A percentile compares a stretch with the other conserved stretches of the same genome.
Conservation (phyloP, 2,329 filamentous ascomycete genomes). For the Fusarium sp. region DNA sequence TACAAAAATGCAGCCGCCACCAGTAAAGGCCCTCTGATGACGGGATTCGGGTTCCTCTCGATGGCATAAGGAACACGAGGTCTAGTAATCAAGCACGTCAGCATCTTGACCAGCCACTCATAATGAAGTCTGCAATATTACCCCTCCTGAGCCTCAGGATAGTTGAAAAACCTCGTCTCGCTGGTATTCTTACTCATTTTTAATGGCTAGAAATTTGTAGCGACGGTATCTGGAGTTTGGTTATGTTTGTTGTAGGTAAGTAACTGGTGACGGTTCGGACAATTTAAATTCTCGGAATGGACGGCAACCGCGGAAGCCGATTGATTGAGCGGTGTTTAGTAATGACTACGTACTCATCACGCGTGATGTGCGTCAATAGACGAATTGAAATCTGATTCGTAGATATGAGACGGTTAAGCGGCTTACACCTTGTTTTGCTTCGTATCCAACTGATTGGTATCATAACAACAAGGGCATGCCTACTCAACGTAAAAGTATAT, state of each 20-base stretch:
- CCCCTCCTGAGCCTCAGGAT: conserved; percentile 38
- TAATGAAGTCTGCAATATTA: conserved; percentile 1
- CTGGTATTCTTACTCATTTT: conserved; percentile 14
- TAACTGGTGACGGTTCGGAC: not conserved
- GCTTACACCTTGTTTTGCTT: not conserved
- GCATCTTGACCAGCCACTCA: conserved; percentile 8
- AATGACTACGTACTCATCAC: conserved; percentile 25
- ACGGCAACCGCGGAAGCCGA: conserved; percentile 33
- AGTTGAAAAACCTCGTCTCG: conserved; percentile 37
- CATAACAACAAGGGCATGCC: too few relatives aligned
- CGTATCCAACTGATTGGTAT: not conserved
- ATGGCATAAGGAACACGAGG: conserved; percentile 36
- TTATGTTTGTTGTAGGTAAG: not conserved
- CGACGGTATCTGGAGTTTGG: not conserved
- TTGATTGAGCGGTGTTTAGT: conserved; percentile 16
- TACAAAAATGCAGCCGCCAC: conserved; percentile 39
- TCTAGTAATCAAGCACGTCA: conserved; percentile 30
- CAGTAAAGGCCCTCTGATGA: conserved; percentile 30
- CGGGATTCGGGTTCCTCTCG: conserved; percentile 35
- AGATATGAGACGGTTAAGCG: not conserved
- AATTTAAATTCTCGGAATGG: conserved; percentile 30
- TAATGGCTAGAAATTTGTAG: not conserved
- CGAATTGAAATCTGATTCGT: conserved; percentile 10
- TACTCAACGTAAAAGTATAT: too few relatives aligned
- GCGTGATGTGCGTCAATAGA: conserved; percentile 23